Base-by-base conservation (phyloP, 257 asterid genomes). In the Plantago elongata region DNA sequence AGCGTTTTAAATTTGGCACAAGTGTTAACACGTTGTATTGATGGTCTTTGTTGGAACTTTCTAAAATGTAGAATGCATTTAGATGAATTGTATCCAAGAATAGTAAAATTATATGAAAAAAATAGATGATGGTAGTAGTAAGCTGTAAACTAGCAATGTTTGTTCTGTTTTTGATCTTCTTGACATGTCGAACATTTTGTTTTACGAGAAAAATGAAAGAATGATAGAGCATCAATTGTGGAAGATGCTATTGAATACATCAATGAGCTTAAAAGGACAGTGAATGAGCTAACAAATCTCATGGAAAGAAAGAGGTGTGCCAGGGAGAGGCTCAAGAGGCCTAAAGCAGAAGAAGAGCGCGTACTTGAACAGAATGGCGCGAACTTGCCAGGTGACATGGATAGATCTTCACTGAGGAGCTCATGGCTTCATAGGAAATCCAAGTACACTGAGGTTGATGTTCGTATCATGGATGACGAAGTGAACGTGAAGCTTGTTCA, bases 361-460 rank as follows among this genome's bases (percentile, higher is more conserved):
- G 11, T 68, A 17, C 12, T 44, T 46, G 82, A 75, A 34, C 84
- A 77, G 11, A 59, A 70, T 6, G 80, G 65, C 8, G 65, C 73
- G 1, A 79, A 79, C 59, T 57, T 67, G 6, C 61, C 74, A 29
- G 88, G 69, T 17, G 85, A 87, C 49, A 52, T 77, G 68, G 86
- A 65, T 45, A 82, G 83, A 0, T 84, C 87, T 37, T 57, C 87
- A 8, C 65, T 87, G 10, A 70, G 97, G 42, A 84, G 97, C 71
- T 91, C 99, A 51, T 89, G 99, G 97, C 93, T 92, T n/a, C 93
- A 84, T 13, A 64, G 97, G 61, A 92, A 85, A 60, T 77, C 95
- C 13, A 86, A 86, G 83, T 81, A 82, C 69, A 81, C 87, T 0
- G 97, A 92, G 78, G 93, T 92, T 1, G 98, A 92, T 70, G 95